Percentiles rank a stretch among this genome's conserved stretches.
These are phyloP conservation scores for Cynanchum wilfordii DNA, from an alignment of 257 asterid genomes.

Conservation along the genomic window DNA sequence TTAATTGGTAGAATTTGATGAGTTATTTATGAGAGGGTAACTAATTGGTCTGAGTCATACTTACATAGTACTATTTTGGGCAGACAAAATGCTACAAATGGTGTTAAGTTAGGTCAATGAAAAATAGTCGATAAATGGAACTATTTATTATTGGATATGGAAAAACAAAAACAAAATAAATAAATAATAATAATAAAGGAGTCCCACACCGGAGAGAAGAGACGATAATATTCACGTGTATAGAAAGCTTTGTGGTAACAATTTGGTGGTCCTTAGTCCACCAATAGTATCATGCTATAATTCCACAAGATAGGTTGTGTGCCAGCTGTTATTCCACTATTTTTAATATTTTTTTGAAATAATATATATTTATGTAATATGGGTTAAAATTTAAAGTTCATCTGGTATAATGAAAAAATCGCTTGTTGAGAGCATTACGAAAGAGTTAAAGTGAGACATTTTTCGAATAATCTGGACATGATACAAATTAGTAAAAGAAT, in stretches of 20 bases:
- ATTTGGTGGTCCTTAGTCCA: conserved; percentile 44
- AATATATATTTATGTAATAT: too few relatives aligned
- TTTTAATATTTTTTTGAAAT: too few relatives aligned
- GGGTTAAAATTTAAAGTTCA: too few relatives aligned
- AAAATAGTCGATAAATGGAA: conserved; percentile 4
- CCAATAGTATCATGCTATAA: conserved; percentile 6
- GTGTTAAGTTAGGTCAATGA: neutral
- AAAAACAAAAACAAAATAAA: too few relatives aligned
- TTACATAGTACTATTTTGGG: too few relatives aligned
- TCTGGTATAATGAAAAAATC: too few relatives aligned
- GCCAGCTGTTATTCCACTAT: conserved; percentile 45
- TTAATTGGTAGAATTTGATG: too few relatives aligned
- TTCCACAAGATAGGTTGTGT: conserved; percentile 22
- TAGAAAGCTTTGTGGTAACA: conserved; percentile 27
- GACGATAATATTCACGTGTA: conserved; percentile 33
- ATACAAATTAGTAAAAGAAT: too few relatives aligned
- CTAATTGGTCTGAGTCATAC: neutral
- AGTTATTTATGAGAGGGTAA: too few relatives aligned
- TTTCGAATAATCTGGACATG: too few relatives aligned
- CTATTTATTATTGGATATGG: neutral
- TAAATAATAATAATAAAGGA: neutral
- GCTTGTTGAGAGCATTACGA: too few relatives aligned
- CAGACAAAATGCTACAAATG: neutral
- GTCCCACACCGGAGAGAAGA: neutral
- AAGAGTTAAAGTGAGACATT: too few relatives aligned